A percentile compares a stretch with the other conserved stretches of the same genome.
phyloP scores from a whole-genome alignment of 2,329 filamentous ascomycete species.

The Coccinonectria pachysandricola region DNA sequence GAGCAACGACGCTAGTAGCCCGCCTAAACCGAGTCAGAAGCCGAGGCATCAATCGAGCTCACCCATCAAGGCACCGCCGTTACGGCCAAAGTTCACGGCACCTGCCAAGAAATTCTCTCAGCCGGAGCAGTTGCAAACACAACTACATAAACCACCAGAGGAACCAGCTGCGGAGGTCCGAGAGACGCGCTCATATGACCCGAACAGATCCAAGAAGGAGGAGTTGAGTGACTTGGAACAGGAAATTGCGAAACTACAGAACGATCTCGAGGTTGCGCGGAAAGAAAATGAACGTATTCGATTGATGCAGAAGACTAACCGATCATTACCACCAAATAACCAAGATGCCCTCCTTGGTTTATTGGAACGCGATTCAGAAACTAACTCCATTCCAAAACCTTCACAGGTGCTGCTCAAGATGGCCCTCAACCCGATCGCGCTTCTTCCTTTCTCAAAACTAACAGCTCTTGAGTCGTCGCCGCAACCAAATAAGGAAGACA shows the following conservation, averaged over 20 bases:
- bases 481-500: slow-evolving; percentile 17
- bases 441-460: slow-evolving; percentile 40
- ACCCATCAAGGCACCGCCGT: slow-evolving; percentile 36
- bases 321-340: slow-evolving; percentile 23
- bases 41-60: slow-evolving; percentile 37
- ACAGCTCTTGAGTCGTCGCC: slow-evolving; percentile 14
- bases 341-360: slow-evolving; percentile 30
- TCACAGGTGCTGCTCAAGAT: slow-evolving; percentile 35
- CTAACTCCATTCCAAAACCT: too few relatives aligned
- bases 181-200: slow-evolving; percentile 20
- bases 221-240: slow-evolving; percentile 41
- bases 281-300: slow-evolving; percentile 49
- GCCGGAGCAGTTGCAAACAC: slow-evolving; percentile 1
- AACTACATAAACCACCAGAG: not conserved
- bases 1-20: too few relatives aligned
- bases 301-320: slow-evolving; percentile 29
- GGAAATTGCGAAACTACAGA: slow-evolving; percentile 46
- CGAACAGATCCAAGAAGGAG: slow-evolving; percentile 38
- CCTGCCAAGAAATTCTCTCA: slow-evolving; percentile 1
- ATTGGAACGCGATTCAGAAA: slow-evolving; percentile 25
- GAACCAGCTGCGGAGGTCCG: not conserved
- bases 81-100: slow-evolving; percentile 10
- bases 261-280: slow-evolving; percentile 46
- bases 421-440: slow-evolving; percentile 39
- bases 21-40: slow-evolving; percentile 13